Conservation (phyloP, 768 basidiomycete species). For the Amanita jacksonii region DNA sequence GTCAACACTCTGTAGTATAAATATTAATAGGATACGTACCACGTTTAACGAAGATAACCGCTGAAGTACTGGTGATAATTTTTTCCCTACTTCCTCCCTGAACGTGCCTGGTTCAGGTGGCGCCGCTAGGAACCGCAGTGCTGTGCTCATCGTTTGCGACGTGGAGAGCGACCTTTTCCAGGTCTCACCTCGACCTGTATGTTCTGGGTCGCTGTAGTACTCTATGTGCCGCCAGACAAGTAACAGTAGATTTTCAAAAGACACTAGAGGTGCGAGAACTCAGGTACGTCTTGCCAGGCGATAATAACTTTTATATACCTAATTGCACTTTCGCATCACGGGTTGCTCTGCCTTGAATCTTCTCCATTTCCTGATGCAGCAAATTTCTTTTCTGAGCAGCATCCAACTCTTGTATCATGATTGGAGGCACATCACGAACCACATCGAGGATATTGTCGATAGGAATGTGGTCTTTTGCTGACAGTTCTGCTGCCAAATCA, state of each 20-base stretch:
- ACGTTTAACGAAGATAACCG: slow-evolving; percentile 40
- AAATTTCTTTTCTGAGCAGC: slow-evolving; percentile 58
- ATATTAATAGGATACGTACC: slow-evolving; percentile 14
- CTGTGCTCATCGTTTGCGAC: slow-evolving; percentile 29
- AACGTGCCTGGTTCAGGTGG: slow-evolving; percentile 50
- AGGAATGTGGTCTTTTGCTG: slow-evolving; percentile 58
- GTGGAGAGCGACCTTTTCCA: slow-evolving; percentile 5
- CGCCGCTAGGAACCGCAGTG: slow-evolving; percentile 45
- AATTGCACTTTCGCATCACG: slow-evolving; percentile 45
- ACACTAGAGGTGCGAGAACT: slow-evolving; percentile 29
- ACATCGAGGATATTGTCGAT: slow-evolving; percentile 67
- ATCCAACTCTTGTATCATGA: slow-evolving; percentile 57
- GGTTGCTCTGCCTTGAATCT: slow-evolving; percentile 28
- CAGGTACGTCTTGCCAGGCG: not conserved
- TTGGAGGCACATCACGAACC: slow-evolving; percentile 38
- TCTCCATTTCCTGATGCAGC: slow-evolving; percentile 52
- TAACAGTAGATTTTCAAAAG: slow-evolving; percentile 70
- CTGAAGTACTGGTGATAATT: slow-evolving; percentile 44
- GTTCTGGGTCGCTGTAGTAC: slow-evolving; percentile 41
- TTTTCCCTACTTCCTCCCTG: slow-evolving; percentile 43
- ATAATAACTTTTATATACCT: slow-evolving; percentile 27
- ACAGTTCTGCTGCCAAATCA: slow-evolving; percentile 61
- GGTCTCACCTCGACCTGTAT: slow-evolving; percentile 2
- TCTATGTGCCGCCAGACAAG: slow-evolving; percentile 75
- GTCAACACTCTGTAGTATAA: slow-evolving; percentile 12